These are phyloP conservation scores for Hygrophorus pudorinus DNA, from an alignment of 768 basidiomycete genomes.

Conservation along the genomic window DNA sequence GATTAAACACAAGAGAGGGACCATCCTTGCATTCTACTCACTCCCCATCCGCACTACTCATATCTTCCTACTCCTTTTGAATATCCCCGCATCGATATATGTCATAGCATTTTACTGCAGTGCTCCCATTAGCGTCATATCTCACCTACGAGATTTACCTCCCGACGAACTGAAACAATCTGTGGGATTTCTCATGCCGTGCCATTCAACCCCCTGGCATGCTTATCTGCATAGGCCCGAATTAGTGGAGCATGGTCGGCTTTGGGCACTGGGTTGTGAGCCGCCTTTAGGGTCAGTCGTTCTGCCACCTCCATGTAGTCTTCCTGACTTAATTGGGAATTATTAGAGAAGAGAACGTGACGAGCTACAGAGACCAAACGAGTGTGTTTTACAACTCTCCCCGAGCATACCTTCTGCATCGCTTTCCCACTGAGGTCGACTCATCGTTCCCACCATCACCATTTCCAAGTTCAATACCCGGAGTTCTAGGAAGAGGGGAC, in stretches of 20 bases:
- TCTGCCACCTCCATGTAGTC: neutral
- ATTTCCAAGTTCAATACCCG: constrained; percentile 40
- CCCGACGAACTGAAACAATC: constrained; percentile 33
- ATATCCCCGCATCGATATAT: constrained; percentile 58
- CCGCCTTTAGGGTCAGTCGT: constrained; percentile 72
- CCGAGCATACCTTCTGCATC: constrained; percentile 44
- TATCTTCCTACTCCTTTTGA: constrained; percentile 36
- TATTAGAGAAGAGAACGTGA: constrained; percentile 37
- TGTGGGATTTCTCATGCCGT: constrained; percentile 87
- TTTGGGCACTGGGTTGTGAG: constrained; percentile 90
- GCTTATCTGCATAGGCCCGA: constrained; percentile 72
- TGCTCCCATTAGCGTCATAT: constrained; percentile 70
- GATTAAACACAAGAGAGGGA: neutral
- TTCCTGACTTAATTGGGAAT: constrained; percentile 6
- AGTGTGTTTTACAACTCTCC: constrained; percentile 75
- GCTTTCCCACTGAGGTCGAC: constrained; percentile 61
- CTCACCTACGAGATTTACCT: constrained; percentile 51
- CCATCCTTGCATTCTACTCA: neutral
- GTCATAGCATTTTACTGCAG: constrained; percentile 66
- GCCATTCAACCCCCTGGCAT: constrained; percentile 92
- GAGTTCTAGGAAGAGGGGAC: constrained; percentile 15
- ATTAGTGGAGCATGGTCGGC: constrained; percentile 38
- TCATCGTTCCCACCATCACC: constrained; percentile 55
- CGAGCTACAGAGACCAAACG: constrained; percentile 70
- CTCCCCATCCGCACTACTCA: constrained; percentile 26